A percentile compares a stretch with the other conserved stretches of the same genome.
Conservation (phyloP, 176 grass and related monocot genomes). For the Carex myosuroides region DNA sequence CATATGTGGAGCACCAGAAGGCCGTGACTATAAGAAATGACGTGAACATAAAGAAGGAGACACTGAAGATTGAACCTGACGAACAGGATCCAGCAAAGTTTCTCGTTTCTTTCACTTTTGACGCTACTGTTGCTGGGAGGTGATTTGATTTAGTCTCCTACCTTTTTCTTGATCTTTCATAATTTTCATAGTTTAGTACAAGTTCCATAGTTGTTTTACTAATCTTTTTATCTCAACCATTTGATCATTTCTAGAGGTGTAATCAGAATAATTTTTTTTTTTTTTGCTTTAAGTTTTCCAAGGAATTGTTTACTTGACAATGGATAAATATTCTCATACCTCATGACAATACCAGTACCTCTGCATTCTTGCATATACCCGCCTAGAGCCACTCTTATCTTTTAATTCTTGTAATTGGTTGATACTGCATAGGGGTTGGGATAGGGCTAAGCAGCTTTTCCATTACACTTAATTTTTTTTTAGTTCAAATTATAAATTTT, state of each 20-base stretch:
- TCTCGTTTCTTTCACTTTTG: slow-evolving; percentile 85
- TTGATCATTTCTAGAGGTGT: not conserved
- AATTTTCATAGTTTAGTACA: not conserved
- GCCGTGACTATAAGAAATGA: slow-evolving; percentile 89
- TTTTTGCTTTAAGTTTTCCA: not conserved
- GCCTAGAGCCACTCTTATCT: not conserved
- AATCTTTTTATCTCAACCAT: not conserved
- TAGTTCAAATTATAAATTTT: not conserved
- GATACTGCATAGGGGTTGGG: not conserved
- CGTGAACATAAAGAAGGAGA: slow-evolving; percentile 95
- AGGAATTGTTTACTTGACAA: not conserved
- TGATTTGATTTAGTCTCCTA: not conserved
- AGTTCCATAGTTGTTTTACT: not conserved
- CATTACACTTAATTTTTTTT: not conserved
- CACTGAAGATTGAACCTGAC: slow-evolving; percentile 74
- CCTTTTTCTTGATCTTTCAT: not conserved
- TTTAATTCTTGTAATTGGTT: not conserved
- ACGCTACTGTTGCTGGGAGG: slow-evolving; percentile 53
- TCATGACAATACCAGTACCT: not conserved
- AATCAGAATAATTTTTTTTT: not conserved
- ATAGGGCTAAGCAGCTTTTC: not conserved
- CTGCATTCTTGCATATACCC: not conserved
- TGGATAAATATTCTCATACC: not conserved
- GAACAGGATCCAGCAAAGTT: slow-evolving; percentile 43
- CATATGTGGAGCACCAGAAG: slow-evolving; percentile 93